Percentiles rank a stretch among this genome's conserved stretches.
Evolutionary conservation across 2,329 filamentous ascomycete species (phyloP).

Genomic region (Thermomyces lanuginosus): DNA sequence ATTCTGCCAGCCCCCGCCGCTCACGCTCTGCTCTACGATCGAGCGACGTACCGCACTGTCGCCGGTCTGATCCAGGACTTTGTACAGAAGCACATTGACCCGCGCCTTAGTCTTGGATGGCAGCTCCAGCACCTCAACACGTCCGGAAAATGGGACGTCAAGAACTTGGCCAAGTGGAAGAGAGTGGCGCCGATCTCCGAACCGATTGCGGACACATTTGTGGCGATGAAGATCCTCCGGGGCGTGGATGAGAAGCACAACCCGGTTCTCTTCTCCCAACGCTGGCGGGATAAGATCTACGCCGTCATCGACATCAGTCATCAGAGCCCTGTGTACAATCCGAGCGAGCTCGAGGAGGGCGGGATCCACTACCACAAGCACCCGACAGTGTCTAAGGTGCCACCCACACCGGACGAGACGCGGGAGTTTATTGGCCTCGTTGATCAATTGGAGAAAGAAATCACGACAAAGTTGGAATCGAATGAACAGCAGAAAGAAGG

Average conservation of each 20-base stretch:
- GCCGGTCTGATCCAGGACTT: conserved; percentile 74
- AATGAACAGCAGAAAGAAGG: conserved; percentile 15
- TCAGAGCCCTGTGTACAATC: conserved; percentile 78
- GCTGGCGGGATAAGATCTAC: conserved; percentile 51
- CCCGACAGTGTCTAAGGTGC: conserved; percentile 80
- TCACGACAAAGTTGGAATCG: conserved; percentile 31
- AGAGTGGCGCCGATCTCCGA: conserved; percentile 60
- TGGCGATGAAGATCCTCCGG: conserved; percentile 81
- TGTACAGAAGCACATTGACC: conserved; percentile 55
- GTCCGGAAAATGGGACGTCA: conserved; percentile 94
- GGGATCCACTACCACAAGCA: conserved; percentile 69
- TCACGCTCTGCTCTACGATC: conserved; percentile 71
- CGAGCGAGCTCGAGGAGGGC: conserved; percentile 47
- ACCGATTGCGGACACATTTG: conserved; percentile 63
- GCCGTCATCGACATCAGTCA: conserved; percentile 84
- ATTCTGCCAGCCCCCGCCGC: conserved; percentile 62
- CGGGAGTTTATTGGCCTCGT: conserved; percentile 43
- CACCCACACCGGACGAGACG: conserved; percentile 50
- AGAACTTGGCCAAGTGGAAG: conserved; percentile 87
- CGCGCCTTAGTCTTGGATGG: conserved; percentile 69
- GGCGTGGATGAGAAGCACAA: conserved; percentile 75
- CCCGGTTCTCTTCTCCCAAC: conserved; percentile 51
- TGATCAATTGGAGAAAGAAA: conserved; percentile 42
- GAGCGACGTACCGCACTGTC: conserved; percentile 56
- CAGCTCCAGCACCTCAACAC: conserved; percentile 77